Conservation (phyloP, 805 yeast species). For the Saccharomyces jurei region DNA sequence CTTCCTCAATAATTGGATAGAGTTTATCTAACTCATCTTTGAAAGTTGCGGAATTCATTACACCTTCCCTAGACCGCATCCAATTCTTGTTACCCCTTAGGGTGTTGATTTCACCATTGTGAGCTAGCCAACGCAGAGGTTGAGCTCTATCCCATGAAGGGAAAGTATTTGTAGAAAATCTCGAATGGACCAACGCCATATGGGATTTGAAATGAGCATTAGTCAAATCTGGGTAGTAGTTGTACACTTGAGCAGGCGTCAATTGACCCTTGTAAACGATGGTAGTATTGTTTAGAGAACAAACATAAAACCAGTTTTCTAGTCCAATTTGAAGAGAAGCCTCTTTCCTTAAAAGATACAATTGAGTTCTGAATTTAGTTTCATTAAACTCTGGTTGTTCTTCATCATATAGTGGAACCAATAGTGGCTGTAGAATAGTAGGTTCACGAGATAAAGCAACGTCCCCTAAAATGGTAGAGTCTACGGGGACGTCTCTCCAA, state of each 20-base stretch:
- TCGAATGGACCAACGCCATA: conserved; percentile 91
- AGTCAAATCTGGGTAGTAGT: conserved; percentile 85
- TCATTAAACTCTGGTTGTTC: conserved; percentile 29
- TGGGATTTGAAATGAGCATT: conserved; percentile 91
- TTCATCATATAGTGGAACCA: conserved; percentile 43
- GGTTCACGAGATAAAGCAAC: conserved; percentile 94
- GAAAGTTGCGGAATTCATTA: conserved; percentile 77
- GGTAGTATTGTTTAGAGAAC: conserved; percentile 80
- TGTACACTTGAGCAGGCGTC: conserved; percentile 92
- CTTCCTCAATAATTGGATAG: conserved; percentile 94
- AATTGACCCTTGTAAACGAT: conserved; percentile 97
- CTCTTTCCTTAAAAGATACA: conserved; percentile 82
- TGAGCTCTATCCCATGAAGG: conserved; percentile 99
- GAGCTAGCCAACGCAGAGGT: conserved; percentile 95
- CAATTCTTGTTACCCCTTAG: conserved; percentile 96
- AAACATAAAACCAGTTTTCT: conserved; percentile 95
- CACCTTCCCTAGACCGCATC: conserved; percentile 99
- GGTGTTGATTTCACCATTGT: conserved; percentile 97
- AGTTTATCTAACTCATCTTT: conserved; percentile 87
- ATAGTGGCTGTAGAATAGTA: conserved; percentile 82
- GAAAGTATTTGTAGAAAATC: conserved; percentile 96
- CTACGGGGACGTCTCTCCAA: conserved; percentile 94
- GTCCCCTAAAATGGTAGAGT: conserved; percentile 88
- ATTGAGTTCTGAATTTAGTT: conserved; percentile 68
- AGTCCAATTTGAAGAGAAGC: conserved; percentile 85